Base-by-base conservation (phyloP, 2,329 filamentous ascomycete genomes). In the Pseudogymnoascus destructans region DNA sequence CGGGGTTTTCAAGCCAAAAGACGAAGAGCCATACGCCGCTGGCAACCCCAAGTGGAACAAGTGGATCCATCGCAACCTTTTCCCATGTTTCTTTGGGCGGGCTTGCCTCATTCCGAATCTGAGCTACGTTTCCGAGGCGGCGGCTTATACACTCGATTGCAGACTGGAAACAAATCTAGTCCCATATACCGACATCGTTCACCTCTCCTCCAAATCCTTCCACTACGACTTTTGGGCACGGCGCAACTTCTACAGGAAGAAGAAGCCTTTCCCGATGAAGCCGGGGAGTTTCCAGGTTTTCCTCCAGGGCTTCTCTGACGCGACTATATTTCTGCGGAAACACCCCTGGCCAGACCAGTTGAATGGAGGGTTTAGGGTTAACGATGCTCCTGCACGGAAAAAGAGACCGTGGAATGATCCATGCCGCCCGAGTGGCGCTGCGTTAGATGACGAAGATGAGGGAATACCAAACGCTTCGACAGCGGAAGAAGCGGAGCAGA, bases 41-140 rank as follows among this genome's bases (percentile, higher is more conserved):
- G 87, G 89, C 65, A 98, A 98, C 69, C 93, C 93, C 5, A 98
- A 98, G 71, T 97, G 92, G 92, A 97, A 95, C 66, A 98, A 98
- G 73, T 98, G 93, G 93, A 91, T 98, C 74, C 93, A 98, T 71
- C 80, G 93, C 63, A 98, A 98, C 70, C 70, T 98, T 63, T 97
- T 98, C 66, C 93, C 93, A 7, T 98, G 95, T 74, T 96, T 89
- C 72, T 98, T 98, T 67, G 93, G 93, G 15, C 79, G 93, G 67
- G 91, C 92, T 49, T 97, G 82, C 68, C 81, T 98, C 58, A 98
- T 98, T 70, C 93, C 93, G 59, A 98, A 98, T 68, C 78, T 98
- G 55, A 96, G 91, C 58, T 98, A 98, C 70, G 89, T 98, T 64
- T 97, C 91, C 66, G 93, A 98, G 76, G 93, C 93, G 15, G 93